A percentile compares a stretch with the other conserved stretches of the same genome.
Evolutionary conservation across 345 rosid genomes (phyloP).

Genomic region (Combretum micranthum): DNA sequence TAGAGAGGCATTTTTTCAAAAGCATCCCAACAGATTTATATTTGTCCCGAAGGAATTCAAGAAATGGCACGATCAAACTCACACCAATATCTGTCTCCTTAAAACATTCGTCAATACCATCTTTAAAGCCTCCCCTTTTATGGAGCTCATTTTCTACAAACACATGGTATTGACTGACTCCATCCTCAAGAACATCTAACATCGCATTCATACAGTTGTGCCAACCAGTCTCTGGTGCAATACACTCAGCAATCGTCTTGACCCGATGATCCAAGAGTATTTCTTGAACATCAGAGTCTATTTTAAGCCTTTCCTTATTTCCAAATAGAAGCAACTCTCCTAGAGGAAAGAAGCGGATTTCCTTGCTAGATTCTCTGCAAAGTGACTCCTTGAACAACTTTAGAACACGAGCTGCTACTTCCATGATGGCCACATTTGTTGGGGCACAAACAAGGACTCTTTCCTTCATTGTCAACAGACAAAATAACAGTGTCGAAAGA

Average conservation of each 20-base stretch:
- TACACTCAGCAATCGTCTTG: slow-evolving; percentile 13
- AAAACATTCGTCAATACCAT: not conserved
- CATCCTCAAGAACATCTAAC: slow-evolving; percentile 8
- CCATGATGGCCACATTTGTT: slow-evolving; percentile 41
- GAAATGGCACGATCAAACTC: slow-evolving; percentile 1
- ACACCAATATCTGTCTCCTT: not conserved
- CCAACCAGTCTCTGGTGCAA: slow-evolving; percentile 17
- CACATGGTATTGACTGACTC: slow-evolving; percentile 1
- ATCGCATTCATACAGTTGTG: slow-evolving; percentile 6
- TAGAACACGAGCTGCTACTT: slow-evolving; percentile 37
- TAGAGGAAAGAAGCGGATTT: too few relatives aligned
- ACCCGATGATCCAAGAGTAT: too few relatives aligned
- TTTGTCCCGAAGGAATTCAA: slow-evolving; percentile 1
- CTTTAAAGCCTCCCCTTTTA: not conserved
- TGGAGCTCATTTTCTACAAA: not conserved
- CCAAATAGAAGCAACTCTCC: too few relatives aligned
- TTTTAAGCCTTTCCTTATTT: too few relatives aligned
- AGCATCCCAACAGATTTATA: not conserved
- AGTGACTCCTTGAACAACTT: slow-evolving; percentile 24
- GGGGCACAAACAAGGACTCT: slow-evolving; percentile 40
- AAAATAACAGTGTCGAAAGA: slow-evolving; percentile 18
- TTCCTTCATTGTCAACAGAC: slow-evolving; percentile 24
- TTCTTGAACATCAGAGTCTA: too few relatives aligned
- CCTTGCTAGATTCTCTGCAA: not conserved
- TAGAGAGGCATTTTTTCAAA: slow-evolving; percentile 4